Conservation (phyloP, 1,139 yeast species). For the Scheffersomyces insectosa region DNA sequence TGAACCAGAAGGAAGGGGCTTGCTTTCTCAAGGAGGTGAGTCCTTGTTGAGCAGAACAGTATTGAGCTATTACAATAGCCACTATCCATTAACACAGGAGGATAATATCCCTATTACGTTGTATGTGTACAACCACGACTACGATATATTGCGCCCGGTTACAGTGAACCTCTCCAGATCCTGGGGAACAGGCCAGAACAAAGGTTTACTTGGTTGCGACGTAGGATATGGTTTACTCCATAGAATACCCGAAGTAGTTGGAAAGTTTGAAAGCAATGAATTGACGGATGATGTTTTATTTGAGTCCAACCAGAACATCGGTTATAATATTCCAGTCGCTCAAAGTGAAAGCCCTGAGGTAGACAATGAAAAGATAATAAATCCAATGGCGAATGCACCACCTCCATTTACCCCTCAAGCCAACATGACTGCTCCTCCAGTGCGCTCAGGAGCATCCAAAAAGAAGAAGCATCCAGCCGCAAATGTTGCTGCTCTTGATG, state of each 20-base stretch:
- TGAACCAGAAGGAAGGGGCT: conserved; percentile 56
- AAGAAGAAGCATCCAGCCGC: conserved; percentile 33
- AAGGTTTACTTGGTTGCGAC: conserved; percentile 88
- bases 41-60: conserved; percentile 71
- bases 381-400: conserved; percentile 7
- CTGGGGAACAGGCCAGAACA: conserved; percentile 55
- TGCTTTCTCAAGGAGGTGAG: conserved; percentile 85
- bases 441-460: conserved; percentile 20
- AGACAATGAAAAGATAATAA: too few relatives aligned
- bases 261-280: conserved; percentile 41
- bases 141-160: conserved; percentile 83
- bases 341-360: conserved; percentile 3
- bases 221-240: conserved; percentile 92
- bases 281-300: conserved; percentile 41
- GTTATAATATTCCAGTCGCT: conserved; percentile 8
- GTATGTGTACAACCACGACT: conserved; percentile 86
- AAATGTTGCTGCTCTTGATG: conserved; percentile 24
- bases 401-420: conserved; percentile 11
- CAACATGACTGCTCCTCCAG: conserved; percentile 21
- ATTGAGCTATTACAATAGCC: conserved; percentile 53
- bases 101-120: conserved; percentile 50
- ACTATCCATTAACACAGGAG: conserved; percentile 35
- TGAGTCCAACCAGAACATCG: conserved; percentile 24
- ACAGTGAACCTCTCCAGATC: conserved; percentile 55
- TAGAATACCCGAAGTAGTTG: conserved; percentile 71